A percentile compares a stretch with the other conserved stretches of the same genome.
phyloP scores from a whole-genome alignment of 2,329 filamentous ascomycete species.

The Hypomyces rosellus region DNA sequence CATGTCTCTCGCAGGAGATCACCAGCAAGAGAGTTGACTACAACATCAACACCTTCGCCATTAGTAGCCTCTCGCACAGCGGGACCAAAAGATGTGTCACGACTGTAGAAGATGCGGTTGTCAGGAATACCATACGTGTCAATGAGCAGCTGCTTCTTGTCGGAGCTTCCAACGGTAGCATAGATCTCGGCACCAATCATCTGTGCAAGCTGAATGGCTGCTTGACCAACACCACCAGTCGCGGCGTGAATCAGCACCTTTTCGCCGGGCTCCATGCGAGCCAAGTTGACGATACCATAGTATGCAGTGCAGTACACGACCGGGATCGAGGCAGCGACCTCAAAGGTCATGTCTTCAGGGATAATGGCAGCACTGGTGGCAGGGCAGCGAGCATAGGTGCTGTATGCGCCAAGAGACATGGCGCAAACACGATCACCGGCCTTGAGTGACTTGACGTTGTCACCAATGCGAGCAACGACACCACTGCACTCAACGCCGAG shows the following conservation, averaged over 20 bases:
- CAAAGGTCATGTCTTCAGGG: slow-evolving; percentile 30
- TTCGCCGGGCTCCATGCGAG: slow-evolving; percentile 31
- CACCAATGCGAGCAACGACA: slow-evolving; percentile 45
- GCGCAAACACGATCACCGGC: slow-evolving; percentile 69
- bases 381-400: slow-evolving; percentile 27
- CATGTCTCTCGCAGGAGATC: slow-evolving; percentile 37
- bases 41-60: slow-evolving; percentile 60
- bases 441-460: slow-evolving; percentile 53
- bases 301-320: slow-evolving; percentile 36
- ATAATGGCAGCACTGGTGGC: slow-evolving; percentile 31
- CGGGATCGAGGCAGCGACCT: slow-evolving; percentile 34
- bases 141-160: slow-evolving; percentile 31
- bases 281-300: slow-evolving; percentile 33
- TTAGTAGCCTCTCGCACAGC: slow-evolving; percentile 19
- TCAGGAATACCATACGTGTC: slow-evolving; percentile 31
- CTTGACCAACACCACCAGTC: slow-evolving; percentile 33
- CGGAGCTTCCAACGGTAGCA: slow-evolving; percentile 33
- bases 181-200: slow-evolving; percentile 35
- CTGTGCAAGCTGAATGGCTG: slow-evolving; percentile 32
- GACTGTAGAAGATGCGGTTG: slow-evolving; percentile 23
- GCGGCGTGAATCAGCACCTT: slow-evolving; percentile 35
- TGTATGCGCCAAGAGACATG: slow-evolving; percentile 28
- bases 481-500: slow-evolving; percentile 37
- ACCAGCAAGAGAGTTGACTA: slow-evolving; percentile 48
- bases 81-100: slow-evolving; percentile 19